These are phyloP conservation scores for Penicillium goetzii DNA, from an alignment of 495 filamentous ascomycete genomes.

Conservation along the genomic window DNA sequence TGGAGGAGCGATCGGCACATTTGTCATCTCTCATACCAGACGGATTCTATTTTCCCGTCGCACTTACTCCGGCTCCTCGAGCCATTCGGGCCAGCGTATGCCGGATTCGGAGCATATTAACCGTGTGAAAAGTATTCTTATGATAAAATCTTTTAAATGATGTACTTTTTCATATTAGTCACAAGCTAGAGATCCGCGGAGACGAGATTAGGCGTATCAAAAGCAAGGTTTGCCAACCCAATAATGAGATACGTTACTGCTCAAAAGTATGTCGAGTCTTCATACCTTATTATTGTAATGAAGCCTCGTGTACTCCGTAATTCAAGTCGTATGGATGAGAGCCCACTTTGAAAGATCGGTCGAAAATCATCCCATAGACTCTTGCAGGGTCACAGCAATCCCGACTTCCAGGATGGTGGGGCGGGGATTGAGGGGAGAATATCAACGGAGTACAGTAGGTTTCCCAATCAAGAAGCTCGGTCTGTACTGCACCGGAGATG, in stretches of 20 bases:
- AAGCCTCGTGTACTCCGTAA: neutral
- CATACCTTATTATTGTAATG: neutral
- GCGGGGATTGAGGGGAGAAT: conserved; percentile 18
- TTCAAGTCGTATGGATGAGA: neutral
- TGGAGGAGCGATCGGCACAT: conserved; percentile 47
- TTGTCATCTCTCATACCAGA: conserved; percentile 47
- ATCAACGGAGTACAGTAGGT: conserved; percentile 25
- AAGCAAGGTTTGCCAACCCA: neutral
- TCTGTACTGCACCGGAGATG: conserved; percentile 32
- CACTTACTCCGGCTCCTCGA: neutral
- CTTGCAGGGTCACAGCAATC: conserved; percentile 12
- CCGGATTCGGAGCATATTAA: conserved; percentile 35
- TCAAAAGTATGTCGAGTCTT: neutral
- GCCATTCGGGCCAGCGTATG: conserved; percentile 24
- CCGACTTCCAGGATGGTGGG: conserved; percentile 31
- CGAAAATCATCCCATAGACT: conserved; percentile 13
- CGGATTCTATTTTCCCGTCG: conserved; percentile 50
- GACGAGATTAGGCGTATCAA: neutral
- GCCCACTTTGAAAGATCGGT: neutral
- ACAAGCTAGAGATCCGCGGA: neutral
- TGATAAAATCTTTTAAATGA: neutral
- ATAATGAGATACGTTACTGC: neutral
- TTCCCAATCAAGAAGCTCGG: conserved; percentile 44
- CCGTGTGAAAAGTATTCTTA: conserved; percentile 14
- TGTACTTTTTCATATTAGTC: neutral